Conservation (phyloP, 129 eudicot species). For the Artemisia annua region DNA sequence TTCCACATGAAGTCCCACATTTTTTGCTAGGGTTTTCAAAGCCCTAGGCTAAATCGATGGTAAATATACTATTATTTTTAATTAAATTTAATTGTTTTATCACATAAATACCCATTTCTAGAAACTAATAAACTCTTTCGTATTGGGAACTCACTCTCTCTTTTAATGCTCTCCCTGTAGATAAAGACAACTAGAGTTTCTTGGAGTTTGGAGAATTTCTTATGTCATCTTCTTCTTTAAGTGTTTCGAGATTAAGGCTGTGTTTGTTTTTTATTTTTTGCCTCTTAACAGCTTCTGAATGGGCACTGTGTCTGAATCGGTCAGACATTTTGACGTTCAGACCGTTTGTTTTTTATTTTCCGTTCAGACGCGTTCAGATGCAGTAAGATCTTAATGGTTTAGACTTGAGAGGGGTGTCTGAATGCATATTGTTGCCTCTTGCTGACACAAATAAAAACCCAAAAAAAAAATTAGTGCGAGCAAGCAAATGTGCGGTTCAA, state of each 20-base stretch:
- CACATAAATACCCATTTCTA: constrained; percentile 27
- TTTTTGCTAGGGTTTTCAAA: constrained; percentile 52
- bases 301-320: too few relatives aligned
- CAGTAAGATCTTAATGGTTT: too few relatives aligned
- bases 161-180: constrained; percentile 45
- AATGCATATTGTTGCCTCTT: too few relatives aligned
- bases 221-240: constrained; percentile 25
- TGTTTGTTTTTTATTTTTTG: too few relatives aligned
- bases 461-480: too few relatives aligned
- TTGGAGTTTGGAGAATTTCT: constrained; percentile 33
- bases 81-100: background rate
- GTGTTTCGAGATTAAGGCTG: constrained; percentile 27
- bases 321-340: too few relatives aligned
- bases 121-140: constrained; percentile 33
- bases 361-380: too few relatives aligned
- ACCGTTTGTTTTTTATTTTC: too few relatives aligned
- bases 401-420: too few relatives aligned
- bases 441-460: too few relatives aligned
- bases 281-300: too few relatives aligned
- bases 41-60: constrained; percentile 85
- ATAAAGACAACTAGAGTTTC: constrained; percentile 39
- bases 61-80: constrained; percentile 23
- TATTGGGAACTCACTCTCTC: constrained; percentile 55
- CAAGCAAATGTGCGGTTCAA: too few relatives aligned
- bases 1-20: constrained; percentile 53